These are phyloP conservation scores for Gloeostereum incarnatum DNA, from an alignment of 768 basidiomycete species.

Conservation along the genomic window DNA sequence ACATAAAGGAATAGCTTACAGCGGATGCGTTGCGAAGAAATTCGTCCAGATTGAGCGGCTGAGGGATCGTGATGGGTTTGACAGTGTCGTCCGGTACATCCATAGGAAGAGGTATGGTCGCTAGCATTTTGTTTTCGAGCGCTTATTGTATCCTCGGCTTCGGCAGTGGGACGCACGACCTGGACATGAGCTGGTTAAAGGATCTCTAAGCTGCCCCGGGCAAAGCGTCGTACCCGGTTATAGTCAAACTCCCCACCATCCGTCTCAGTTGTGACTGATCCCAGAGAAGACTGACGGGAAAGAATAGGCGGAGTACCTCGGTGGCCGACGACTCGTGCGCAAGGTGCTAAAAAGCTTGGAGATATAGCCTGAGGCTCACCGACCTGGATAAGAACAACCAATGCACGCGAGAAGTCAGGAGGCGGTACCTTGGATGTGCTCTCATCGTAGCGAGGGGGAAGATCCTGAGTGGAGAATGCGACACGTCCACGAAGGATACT, in stretches of 20 bases:
- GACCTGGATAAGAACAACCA: too few species aligned
- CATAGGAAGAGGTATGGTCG: slow-evolving; percentile 51
- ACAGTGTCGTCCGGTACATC: slow-evolving; percentile 58
- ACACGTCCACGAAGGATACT: too few species aligned
- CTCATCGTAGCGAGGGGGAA: too few species aligned
- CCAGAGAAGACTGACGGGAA: neutral
- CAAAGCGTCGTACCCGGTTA: neutral
- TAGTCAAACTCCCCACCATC: neutral
- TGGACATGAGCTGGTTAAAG: slow-evolving; percentile 4
- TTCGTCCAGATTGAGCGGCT: slow-evolving; percentile 57
- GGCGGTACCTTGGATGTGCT: too few species aligned
- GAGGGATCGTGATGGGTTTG: slow-evolving; percentile 59
- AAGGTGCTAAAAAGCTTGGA: too few species aligned
- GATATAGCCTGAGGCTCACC: too few species aligned
- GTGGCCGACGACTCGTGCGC: neutral
- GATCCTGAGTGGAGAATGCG: too few species aligned
- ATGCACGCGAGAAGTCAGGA: too few species aligned
- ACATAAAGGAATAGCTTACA: slow-evolving; percentile 26
- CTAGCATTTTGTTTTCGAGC: slow-evolving; percentile 48
- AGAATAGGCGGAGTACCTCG: neutral
- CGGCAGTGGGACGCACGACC: slow-evolving; percentile 15
- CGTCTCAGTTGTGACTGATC: neutral
- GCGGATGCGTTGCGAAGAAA: slow-evolving; percentile 51
- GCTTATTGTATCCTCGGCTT: slow-evolving; percentile 36
- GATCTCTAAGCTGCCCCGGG: neutral